Percentiles rank a stretch among this genome's conserved stretches.
phyloP scores from a whole-genome alignment of 2,329 filamentous ascomycete genomes.

The Immersiporthe knoxdaviesiana region DNA sequence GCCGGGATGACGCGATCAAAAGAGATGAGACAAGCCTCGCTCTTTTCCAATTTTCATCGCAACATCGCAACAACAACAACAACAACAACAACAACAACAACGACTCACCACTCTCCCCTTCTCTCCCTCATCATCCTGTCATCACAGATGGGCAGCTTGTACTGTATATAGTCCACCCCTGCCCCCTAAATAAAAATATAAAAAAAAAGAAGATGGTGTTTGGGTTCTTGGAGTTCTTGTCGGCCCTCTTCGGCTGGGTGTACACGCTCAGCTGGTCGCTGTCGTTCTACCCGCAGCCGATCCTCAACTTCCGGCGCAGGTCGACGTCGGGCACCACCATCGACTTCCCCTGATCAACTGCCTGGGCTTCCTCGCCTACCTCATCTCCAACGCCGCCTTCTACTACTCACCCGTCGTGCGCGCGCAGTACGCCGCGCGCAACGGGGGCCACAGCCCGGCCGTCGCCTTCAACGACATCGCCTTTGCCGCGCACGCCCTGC shows the following conservation, averaged over 20 bases:
- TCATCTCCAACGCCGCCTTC: slow-evolving; percentile 73
- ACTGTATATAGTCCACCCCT: not conserved
- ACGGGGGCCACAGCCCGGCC: slow-evolving; percentile 76
- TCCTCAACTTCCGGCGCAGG: slow-evolving; percentile 76
- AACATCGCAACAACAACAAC: no score
- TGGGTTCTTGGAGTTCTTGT: slow-evolving; percentile 52
- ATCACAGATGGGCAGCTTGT: slow-evolving; percentile 2
- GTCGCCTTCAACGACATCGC: slow-evolving; percentile 88
- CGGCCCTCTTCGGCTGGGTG: slow-evolving; percentile 71
- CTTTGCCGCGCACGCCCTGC: slow-evolving; percentile 80
- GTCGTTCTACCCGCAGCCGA: slow-evolving; percentile 90
- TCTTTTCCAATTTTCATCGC: not conserved
- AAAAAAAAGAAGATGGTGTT: slow-evolving; percentile 26
- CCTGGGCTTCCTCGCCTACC: slow-evolving; percentile 74
- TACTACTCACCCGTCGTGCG: slow-evolving; percentile 80
- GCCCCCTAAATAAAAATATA: no score
- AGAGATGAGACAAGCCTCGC: not conserved
- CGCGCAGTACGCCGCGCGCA: slow-evolving; percentile 79
- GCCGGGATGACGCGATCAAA: slow-evolving; percentile 10
- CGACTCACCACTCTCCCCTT: not conserved
- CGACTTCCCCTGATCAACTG: slow-evolving; percentile 80
- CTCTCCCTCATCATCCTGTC: not conserved
- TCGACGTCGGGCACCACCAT: slow-evolving; percentile 84
- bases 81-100: not conserved
- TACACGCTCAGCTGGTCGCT: slow-evolving; percentile 80